Conservation (phyloP, 2,329 filamentous ascomycete species). For the Fusarium sp. region DNA sequence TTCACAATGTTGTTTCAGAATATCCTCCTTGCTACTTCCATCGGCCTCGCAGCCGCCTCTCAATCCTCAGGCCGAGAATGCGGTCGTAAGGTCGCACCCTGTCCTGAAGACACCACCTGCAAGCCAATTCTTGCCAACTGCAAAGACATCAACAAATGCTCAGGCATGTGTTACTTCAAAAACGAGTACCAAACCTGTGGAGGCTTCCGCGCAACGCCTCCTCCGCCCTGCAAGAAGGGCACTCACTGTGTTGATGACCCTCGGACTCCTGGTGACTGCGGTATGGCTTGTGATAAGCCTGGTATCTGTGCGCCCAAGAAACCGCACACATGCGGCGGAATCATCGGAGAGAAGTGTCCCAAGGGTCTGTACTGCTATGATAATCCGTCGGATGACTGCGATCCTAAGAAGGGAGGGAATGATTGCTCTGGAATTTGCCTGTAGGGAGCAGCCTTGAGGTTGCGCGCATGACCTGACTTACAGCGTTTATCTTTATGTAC, state of each 20-base stretch:
- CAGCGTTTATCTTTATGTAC: background rate
- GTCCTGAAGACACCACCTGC: slow-evolving; percentile 40
- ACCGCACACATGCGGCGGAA: slow-evolving; percentile 37
- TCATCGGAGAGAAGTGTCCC: slow-evolving; percentile 41
- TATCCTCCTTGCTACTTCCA: slow-evolving; percentile 25
- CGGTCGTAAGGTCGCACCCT: slow-evolving; percentile 44
- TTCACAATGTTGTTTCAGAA: slow-evolving; percentile 37
- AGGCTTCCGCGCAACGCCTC: slow-evolving; percentile 40
- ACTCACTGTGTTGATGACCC: slow-evolving; percentile 48
- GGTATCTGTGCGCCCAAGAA: slow-evolving; percentile 47
- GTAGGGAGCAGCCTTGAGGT: background rate
- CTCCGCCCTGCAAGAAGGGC: slow-evolving; percentile 35
- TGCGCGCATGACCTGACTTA: accelerated
- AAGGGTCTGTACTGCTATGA: slow-evolving; percentile 45
- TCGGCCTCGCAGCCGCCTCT: slow-evolving; percentile 29
- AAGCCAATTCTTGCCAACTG: slow-evolving; percentile 36
- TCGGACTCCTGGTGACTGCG: slow-evolving; percentile 41
- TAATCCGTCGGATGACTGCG: slow-evolving; percentile 38
- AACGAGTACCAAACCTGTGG: slow-evolving; percentile 48
- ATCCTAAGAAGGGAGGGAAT: slow-evolving; percentile 41
- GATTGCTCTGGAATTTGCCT: slow-evolving; percentile 48
- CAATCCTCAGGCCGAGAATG: slow-evolving; percentile 31
- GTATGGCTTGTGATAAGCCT: slow-evolving; percentile 47
- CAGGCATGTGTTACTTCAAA: slow-evolving; percentile 42
- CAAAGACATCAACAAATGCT: slow-evolving; percentile 41